These are phyloP conservation scores for Globisporangium middletonii DNA, from an alignment of 352 stramenopile species.

Conservation along the genomic window DNA sequence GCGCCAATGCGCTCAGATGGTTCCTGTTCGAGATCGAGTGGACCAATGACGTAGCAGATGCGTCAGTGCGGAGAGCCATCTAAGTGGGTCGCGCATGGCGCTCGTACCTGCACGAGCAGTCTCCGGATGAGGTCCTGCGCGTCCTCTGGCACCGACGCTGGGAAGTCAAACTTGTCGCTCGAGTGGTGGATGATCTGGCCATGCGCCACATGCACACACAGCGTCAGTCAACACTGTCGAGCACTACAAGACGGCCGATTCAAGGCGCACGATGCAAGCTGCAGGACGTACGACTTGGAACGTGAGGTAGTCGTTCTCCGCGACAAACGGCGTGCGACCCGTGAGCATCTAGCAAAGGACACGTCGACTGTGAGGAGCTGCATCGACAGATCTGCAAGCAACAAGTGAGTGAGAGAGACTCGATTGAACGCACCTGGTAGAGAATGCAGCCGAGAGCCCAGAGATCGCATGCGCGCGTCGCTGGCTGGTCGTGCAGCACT, in stretches of 20 bases:
- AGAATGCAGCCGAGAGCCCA: conserved; percentile 91
- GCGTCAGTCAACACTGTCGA: not conserved
- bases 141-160: conserved; percentile 50
- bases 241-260: not conserved
- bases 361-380: not conserved
- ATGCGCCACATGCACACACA: not conserved
- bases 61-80: not conserved
- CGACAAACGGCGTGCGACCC: conserved; percentile 80
- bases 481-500: conserved; percentile 81
- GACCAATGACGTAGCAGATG: not conserved
- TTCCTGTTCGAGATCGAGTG: conserved; percentile 15
- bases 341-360: conserved; percentile 56
- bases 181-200: conserved; percentile 76
- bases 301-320: conserved; percentile 88
- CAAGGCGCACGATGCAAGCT: not conserved
- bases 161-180: conserved; percentile 73
- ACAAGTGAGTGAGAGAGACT: not conserved
- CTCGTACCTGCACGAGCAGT: conserved; percentile 60
- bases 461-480: conserved; percentile 76
- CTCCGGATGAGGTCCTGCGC: conserved; percentile 69
- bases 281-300: conserved; percentile 70
- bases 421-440: conserved; percentile 42
- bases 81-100: not conserved
- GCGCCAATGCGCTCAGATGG: conserved; percentile 65
- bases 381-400: too few species aligned